Evolutionary conservation across 345 rosid genomes (phyloP), one percentile per base, ranked within the genome.

Genomic region (Pistacia vera): DNA sequence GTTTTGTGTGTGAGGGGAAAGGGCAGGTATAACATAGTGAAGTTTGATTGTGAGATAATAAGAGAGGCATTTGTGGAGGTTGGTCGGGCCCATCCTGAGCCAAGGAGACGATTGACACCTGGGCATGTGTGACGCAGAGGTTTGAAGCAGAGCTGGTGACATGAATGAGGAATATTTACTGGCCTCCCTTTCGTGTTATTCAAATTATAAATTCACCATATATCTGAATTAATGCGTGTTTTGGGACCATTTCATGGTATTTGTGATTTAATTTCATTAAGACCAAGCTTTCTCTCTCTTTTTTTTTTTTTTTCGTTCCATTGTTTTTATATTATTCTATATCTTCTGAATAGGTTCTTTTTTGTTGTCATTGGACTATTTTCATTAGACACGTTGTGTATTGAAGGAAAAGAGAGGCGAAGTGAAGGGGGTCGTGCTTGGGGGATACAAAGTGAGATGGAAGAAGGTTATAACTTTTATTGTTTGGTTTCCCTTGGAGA

Each of bases 21-120:
- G 98, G 99, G 99, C 98, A 36, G 98, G 99, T 1, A 95, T 78
- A 95, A 93, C 76, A 95, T 95, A 74, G 13, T 79, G 81, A 88
- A 88, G 84, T 95, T 95, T 82, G 99, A 93, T 86, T 91, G 97
- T 81, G 84, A 73, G 9, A 83, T 94, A 65, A 90, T 95, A 66
- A 88, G 85, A 74, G 97, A 95, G 75, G 99, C 98, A 2, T 95
- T 88, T 82, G 85, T 83, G 1, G 90, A 87, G 72, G 85, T 93
- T 55, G 90, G 92, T 7, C 81, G 88, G 83, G 73, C 84, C 1
- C 81, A 97, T 3, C 98, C 98, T 0, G 94, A 90, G 87, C 96
- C 97, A 4, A 85, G 83, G 95, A 88, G 0, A 86, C 85, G 9
- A 88, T 96, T 35, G 99, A 96, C 79, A 85, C 99, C 14, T 75